These are phyloP conservation scores for Penicillium alfredii DNA, from an alignment of 495 filamentous ascomycete genomes.

Conservation along the genomic window DNA sequence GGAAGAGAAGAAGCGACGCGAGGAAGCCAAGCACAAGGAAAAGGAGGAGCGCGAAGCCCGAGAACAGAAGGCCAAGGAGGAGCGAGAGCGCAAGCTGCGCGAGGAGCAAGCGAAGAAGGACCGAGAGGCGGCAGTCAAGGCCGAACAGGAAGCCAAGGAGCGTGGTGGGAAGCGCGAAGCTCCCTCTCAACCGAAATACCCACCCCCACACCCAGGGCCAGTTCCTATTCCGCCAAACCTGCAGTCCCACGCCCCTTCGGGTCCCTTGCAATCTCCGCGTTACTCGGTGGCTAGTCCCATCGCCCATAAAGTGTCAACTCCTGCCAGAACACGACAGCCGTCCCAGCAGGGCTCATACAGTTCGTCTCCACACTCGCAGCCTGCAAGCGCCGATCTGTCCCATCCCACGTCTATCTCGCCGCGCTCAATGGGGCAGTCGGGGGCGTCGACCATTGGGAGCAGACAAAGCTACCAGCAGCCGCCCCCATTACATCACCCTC, in stretches of 20 bases:
- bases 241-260: slow-evolving; percentile 36
- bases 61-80: slow-evolving; percentile 60
- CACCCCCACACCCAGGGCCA: slow-evolving; percentile 35
- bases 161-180: slow-evolving; percentile 42
- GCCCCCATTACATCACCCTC: slow-evolving; percentile 43
- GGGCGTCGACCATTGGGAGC: slow-evolving; percentile 21
- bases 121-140: slow-evolving; percentile 37
- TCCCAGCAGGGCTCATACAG: slow-evolving; percentile 76
- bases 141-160: slow-evolving; percentile 44
- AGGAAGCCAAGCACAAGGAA: slow-evolving; percentile 56
- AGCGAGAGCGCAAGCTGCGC: slow-evolving; percentile 61
- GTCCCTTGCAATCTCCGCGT: slow-evolving; percentile 65
- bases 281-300: slow-evolving; percentile 71
- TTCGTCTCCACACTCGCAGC: slow-evolving; percentile 54
- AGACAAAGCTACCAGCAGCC: slow-evolving; percentile 30
- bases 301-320: slow-evolving; percentile 76
- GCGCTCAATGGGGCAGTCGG: slow-evolving; percentile 32
- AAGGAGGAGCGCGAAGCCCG: slow-evolving; percentile 72
- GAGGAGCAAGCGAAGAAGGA: slow-evolving; percentile 55
- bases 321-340: slow-evolving; percentile 64
- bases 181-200: slow-evolving; percentile 36
- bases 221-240: slow-evolving; percentile 51
- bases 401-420: slow-evolving; percentile 37
- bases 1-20: slow-evolving; percentile 64
- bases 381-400: slow-evolving; percentile 32